Evolutionary conservation across 2,329 filamentous ascomycete genomes (phyloP).

Genomic region (Aspergillus quadricinctus): DNA sequence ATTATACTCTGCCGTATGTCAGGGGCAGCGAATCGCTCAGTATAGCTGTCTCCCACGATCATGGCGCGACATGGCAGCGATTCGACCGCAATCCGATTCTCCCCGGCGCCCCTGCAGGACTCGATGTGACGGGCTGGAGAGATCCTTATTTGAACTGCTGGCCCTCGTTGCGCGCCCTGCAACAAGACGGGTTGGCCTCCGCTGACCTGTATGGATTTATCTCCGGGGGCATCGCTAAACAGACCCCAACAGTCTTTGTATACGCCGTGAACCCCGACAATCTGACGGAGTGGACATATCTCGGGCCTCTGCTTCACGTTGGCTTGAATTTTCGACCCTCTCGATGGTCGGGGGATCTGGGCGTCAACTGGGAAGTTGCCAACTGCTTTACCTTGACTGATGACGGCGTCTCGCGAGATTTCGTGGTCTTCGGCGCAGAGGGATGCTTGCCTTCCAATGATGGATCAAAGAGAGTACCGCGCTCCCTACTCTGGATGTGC

Average conservation of each 20-base stretch:
- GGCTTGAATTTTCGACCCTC: slow-evolving; percentile 37
- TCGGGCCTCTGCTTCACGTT: slow-evolving; percentile 42
- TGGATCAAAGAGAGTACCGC: slow-evolving; percentile 20
- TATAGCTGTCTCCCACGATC: slow-evolving; percentile 35
- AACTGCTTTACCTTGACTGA: slow-evolving; percentile 34
- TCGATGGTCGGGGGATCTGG: slow-evolving; percentile 48
- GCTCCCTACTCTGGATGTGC: slow-evolving; percentile 45
- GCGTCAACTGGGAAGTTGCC: slow-evolving; percentile 40
- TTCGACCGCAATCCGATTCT: slow-evolving; percentile 36
- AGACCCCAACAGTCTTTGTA: slow-evolving; percentile 45
- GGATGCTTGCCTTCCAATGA: slow-evolving; percentile 29
- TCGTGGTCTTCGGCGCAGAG: slow-evolving; percentile 47
- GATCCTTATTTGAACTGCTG: slow-evolving; percentile 38
- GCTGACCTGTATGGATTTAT: slow-evolving; percentile 44
- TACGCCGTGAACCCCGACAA: slow-evolving; percentile 42
- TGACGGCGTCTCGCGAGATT: slow-evolving; percentile 29
- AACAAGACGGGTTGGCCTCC: slow-evolving; percentile 1
- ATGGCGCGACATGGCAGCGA: slow-evolving; percentile 36
- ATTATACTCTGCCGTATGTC: slow-evolving; percentile 37
- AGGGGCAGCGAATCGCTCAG: slow-evolving; percentile 35
- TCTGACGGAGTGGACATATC: slow-evolving; percentile 43
- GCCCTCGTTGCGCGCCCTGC: slow-evolving; percentile 17
- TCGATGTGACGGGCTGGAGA: slow-evolving; percentile 40
- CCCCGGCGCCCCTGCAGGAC: slow-evolving; percentile 26
- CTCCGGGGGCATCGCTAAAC: slow-evolving; percentile 43